A percentile compares a stretch with the other conserved stretches of the same genome.
These are phyloP conservation scores for Arxiozyma heterogenica DNA, from an alignment of 1,139 yeast genomes.

Conservation along the genomic window DNA sequence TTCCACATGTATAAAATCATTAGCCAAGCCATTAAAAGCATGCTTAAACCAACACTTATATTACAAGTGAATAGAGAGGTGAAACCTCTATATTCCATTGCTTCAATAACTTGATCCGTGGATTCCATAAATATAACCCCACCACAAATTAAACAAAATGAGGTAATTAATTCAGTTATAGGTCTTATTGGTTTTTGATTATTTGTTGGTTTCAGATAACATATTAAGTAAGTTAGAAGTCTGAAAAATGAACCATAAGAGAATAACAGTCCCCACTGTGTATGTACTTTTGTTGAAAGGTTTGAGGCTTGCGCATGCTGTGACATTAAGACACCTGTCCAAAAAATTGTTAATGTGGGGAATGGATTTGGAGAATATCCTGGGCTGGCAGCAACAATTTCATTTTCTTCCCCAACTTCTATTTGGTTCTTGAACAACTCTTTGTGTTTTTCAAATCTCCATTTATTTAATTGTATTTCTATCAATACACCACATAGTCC, in stretches of 20 bases:
- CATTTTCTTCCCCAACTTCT: constrained; percentile 14
- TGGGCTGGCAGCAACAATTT: constrained; percentile 43
- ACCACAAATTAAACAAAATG: constrained; percentile 76
- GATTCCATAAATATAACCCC: constrained; percentile 90
- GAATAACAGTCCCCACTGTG: constrained; percentile 85
- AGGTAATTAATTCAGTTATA: constrained; percentile 68
- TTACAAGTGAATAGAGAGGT: constrained; percentile 88
- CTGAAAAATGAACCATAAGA: constrained; percentile 73
- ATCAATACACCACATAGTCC: constrained; percentile 84
- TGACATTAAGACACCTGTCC: constrained; percentile 97
- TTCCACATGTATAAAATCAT: constrained; percentile 62
- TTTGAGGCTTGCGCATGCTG: constrained; percentile 80
- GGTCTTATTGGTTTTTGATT: constrained; percentile 53
- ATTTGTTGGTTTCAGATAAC: constrained; percentile 44
- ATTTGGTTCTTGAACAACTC: constrained; percentile 7
- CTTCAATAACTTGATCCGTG: constrained; percentile 73
- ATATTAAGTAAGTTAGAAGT: constrained; percentile 52
- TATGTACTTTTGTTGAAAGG: constrained; percentile 69
- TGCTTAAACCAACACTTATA: constrained; percentile 67
- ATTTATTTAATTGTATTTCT: constrained; percentile 46
- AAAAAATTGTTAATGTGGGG: constrained; percentile 84
- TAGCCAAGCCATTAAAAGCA: constrained; percentile 86
- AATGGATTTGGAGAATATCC: constrained; percentile 85
- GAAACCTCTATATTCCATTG: constrained; percentile 76
- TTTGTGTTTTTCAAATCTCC: constrained; percentile 32